Evolutionary conservation across 352 stramenopile genomes (phyloP), one percentile per base, ranked within the genome.

Genomic region (Phytophthora sp.): DNA sequence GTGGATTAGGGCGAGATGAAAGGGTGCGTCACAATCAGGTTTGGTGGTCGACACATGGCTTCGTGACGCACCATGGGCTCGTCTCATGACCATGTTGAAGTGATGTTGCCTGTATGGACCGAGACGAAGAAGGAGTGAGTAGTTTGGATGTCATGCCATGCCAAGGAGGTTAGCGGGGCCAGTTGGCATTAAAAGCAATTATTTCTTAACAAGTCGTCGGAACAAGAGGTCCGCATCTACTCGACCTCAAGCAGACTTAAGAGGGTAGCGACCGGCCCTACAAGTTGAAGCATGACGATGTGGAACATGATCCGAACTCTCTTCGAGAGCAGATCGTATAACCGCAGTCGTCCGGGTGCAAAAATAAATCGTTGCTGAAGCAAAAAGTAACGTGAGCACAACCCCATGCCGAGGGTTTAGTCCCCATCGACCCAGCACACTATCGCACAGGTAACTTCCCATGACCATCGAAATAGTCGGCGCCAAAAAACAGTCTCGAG

Each of bases 1-100:
- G 57, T 51, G 42, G 50, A 57, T 57, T 61, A 68, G 50, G 51
- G 30, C 20, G 39, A 45, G 23, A 8, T 45, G 30, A 51, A 52
- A 23, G 35, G 18, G 29, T 59, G 57, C 26, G 57, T 63, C 57
- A 18, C 6, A 27, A 42, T 52, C 57, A 57, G 39, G 21, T 56
- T 53, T 7, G 47, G 30, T 53, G 23, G 38, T 71, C 36, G 47
- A 66, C 63, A 70, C 2, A 71, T 66, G 47, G 63, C 39, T 71
- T 21, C 49, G 58, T 56, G 4, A 52, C 16, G 27, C 20, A 35
- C 12, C 11, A 23, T 44, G 23, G 36, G 27, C 61, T 69, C 61
- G 53, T 64, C 59, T 47, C 59, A 67, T 62, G 54, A 16, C 21
- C 26, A 65, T n/a, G 45, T 50, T 57, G 33, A 55, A 53, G 29